phyloP scores from a whole-genome alignment of 345 rosid genomes.

The Gossypium ekmanianum region DNA sequence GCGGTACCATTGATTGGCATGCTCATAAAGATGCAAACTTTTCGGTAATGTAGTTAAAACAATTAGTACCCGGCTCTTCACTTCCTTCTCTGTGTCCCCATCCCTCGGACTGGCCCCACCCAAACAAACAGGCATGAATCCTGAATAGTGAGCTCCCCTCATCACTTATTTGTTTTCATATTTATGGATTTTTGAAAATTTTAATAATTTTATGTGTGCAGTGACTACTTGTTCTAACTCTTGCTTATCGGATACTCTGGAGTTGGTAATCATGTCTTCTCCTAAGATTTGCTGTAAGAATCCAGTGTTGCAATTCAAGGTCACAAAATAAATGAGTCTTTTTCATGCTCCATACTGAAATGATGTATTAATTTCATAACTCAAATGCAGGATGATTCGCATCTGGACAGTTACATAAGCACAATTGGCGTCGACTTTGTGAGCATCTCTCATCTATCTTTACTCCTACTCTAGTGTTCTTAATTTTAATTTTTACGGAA shows the following conservation, averaged over 20 bases:
- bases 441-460: constrained; percentile 24
- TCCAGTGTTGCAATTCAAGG: neutral
- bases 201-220: too few relatives aligned
- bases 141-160: constrained; percentile 36
- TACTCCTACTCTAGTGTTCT: too few relatives aligned
- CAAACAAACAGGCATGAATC: constrained; percentile 32
- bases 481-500: neutral
- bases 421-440: constrained; percentile 93
- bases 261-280: neutral
- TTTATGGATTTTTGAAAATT: too few relatives aligned
- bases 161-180: too few relatives aligned
- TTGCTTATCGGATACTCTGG: neutral
- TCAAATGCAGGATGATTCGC: constrained; percentile 72
- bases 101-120: constrained; percentile 27
- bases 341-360: neutral
- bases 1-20: neutral
- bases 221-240: too few relatives aligned
- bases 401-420: constrained; percentile 88
- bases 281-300: constrained; percentile 22
- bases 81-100: neutral
- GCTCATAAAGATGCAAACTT: neutral
- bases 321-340: neutral
- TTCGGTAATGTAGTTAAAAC: constrained; percentile 1
- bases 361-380: neutral
- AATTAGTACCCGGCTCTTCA: neutral